Evolutionary conservation across 2,329 filamentous ascomycete genomes (phyloP).

Genomic region (Talaromyces sp.): DNA sequence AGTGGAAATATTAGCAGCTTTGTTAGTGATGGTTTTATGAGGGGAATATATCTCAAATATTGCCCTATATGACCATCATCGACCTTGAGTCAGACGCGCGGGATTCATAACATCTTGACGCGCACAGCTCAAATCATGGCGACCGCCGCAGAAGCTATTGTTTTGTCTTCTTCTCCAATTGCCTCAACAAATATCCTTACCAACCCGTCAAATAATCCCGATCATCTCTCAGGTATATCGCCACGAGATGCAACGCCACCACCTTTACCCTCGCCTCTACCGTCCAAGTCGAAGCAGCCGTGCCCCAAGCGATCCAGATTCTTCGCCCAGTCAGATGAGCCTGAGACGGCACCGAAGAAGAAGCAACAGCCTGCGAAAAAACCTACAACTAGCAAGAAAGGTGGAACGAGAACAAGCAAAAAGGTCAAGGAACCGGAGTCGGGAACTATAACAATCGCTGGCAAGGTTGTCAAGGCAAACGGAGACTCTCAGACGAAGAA

Average conservation of each 20-base stretch:
- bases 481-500: slow-evolving; percentile 15
- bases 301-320: slow-evolving; percentile 27
- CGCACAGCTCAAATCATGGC: slow-evolving; percentile 38
- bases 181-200: slow-evolving; percentile 36
- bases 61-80: not conserved
- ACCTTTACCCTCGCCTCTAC: slow-evolving; percentile 32
- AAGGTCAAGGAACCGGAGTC: slow-evolving; percentile 26
- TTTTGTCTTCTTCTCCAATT: slow-evolving; percentile 47
- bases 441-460: slow-evolving; percentile 38
- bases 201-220: slow-evolving; percentile 23
- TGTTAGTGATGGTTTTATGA: not conserved
- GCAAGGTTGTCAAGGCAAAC: slow-evolving; percentile 39
- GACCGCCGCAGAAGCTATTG: slow-evolving; percentile 38
- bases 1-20: not conserved
- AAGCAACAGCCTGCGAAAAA: slow-evolving; percentile 21
- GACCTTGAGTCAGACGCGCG: slow-evolving; percentile 4
- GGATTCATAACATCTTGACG: not conserved
- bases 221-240: slow-evolving; percentile 17
- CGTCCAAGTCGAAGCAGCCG: slow-evolving; percentile 12
- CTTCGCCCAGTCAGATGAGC: slow-evolving; percentile 20
- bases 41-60: not conserved
- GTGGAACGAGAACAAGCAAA: slow-evolving; percentile 23
- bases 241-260: slow-evolving; percentile 28
- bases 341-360: slow-evolving; percentile 11
- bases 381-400: slow-evolving; percentile 25